These are phyloP conservation scores for Grosmannia serpens DNA, from an alignment of 2,329 filamentous ascomycete species.

Conservation along the genomic window DNA sequence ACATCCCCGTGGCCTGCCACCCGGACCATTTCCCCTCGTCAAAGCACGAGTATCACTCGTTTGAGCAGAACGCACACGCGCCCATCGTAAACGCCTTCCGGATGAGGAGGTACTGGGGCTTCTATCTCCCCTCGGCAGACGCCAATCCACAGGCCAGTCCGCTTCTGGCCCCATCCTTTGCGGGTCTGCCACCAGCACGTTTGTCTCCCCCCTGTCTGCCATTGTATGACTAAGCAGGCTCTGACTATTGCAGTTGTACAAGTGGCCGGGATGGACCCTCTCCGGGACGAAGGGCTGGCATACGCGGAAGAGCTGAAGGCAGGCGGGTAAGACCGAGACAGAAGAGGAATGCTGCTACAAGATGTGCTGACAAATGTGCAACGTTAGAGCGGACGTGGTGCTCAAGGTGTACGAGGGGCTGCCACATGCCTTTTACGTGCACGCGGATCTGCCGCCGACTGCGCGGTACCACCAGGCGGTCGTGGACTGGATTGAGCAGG, in stretches of 20 bases:
- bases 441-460: neutral
- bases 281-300: neutral
- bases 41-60: constrained; percentile 9
- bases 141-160: constrained; percentile 7
- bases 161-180: constrained; percentile 8
- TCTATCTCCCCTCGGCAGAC: constrained; percentile 8
- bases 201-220: neutral
- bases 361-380: neutral
- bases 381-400: neutral
- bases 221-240: neutral
- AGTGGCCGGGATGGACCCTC: constrained; percentile 1
- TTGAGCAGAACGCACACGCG: constrained; percentile 9
- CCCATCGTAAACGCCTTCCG: constrained; percentile 10
- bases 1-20: constrained; percentile 13
- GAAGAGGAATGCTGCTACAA: neutral
- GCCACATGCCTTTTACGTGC: neutral
- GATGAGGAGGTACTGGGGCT: constrained; percentile 13
- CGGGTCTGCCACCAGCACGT: constrained; percentile 12
- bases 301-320: neutral
- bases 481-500: neutral
- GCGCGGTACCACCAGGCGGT: neutral
- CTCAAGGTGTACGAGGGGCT: neutral
- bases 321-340: neutral
- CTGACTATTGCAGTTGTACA: neutral
- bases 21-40: constrained; percentile 6